Evolutionary conservation across 257 asterid species (phyloP), one percentile per base, ranked within the genome.

Genomic region (Solanum gracilifrons): DNA sequence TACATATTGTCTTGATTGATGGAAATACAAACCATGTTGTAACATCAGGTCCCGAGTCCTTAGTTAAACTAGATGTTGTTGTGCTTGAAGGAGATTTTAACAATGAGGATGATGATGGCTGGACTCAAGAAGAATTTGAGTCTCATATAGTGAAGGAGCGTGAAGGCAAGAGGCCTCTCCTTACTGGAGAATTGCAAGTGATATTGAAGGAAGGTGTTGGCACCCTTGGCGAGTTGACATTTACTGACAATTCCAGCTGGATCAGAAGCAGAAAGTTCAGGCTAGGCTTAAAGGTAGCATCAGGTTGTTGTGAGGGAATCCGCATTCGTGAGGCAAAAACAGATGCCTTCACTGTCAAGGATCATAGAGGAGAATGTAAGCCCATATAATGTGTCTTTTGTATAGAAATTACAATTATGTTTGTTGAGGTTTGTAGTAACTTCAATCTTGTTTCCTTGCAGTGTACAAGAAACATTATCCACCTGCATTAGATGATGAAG

Each of bases 361-460:
- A 97, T 93, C 99, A 96, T 90, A 93, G 99, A 93, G 99, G 99
- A 91, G 99, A 97, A 95, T 89, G 99, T 97, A 92, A 91, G 97
- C 66, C 86, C 85, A 55, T 83, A 46, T 31, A 86, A 23, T 62
- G 20, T 83, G 27, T 58, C 46, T 18, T 73, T 31, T 82, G 33
- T 10, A 27, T 79, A 20, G 73, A 74, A 51, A 62, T 9, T 68
- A 85, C n/a, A 25, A 83, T 25, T 60, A 66, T 20, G 76, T 82
- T 55, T 75, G 39, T 48, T 23, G 62, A 66, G 68, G 58, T 83
- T 71, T 87, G 32, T 88, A 82, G 83, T 87, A 85, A 88, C 82
- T 85, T 82, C 84, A 23, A 51, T 5, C 21, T 68, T 80, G 66
- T 84, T 86, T 90, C 37, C 77, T 74, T 93, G 89, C 93, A 97